Evolutionary conservation across 2,329 filamentous ascomycete genomes (phyloP), one percentile per base, ranked within the genome.

Genomic region (Arthrobotrys megalospora): DNA sequence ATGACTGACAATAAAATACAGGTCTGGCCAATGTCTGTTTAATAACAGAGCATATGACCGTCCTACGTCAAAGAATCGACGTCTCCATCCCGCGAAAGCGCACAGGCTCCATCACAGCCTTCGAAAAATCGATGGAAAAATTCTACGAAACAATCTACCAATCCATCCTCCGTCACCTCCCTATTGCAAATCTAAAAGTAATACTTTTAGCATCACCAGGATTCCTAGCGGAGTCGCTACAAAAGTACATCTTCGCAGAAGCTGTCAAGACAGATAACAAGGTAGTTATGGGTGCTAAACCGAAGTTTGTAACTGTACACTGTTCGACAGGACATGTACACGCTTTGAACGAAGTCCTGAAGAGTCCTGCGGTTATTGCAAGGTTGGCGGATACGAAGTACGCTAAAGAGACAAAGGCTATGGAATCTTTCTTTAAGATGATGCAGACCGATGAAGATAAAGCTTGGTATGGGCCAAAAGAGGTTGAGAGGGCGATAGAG

Each of bases 301-400:
- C 89, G 0, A 90, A 90, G 71, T 88, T 90, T 64, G 85, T 90
- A 0, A 90, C 97, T 19, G 92, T 96, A 8, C 94, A 97, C 84
- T 91, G 92, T 12, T 93, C 92, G 69, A 93, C 93, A 0, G 94
- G 93, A 0, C 93, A 97, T 83, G 86, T 97, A 14, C 93, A 98
- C 85, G 92, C 92, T 53, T 87, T 99, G 32, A 92, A 93, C 81
- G 94, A 98, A 84, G 91, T 97, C 0, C 88, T 99, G 58, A 91
- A 93, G 82, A 94, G 91, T 63, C 90, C 91, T 1, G 91, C 93
- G 70, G 93, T 97, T 7, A 88, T 91, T 63, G 88, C 89, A 0
- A 91, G 92, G 80, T 89, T 98, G 82, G 91, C 91, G 78, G 91
- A 97, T 83, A 96, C 94, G 80, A 96, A 95, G 82, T 97, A 96